Base-by-base conservation (phyloP, 108 stramenopile genomes). In the Cyclotella sp. region DNA sequence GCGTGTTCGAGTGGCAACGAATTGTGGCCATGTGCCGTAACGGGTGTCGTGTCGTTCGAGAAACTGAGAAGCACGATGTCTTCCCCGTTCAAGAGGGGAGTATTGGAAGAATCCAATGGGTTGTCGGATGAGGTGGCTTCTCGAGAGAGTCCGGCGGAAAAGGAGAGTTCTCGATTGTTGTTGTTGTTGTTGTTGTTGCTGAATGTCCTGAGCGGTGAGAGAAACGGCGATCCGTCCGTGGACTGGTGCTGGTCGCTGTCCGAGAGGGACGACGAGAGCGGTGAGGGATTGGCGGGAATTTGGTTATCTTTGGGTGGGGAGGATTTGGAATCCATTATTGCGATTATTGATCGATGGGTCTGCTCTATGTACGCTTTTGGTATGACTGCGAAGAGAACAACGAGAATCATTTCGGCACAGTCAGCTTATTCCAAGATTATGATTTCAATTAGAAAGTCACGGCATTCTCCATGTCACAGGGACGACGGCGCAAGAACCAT, bases 31-130 rank as follows among this genome's bases (percentile, higher is more conserved):
- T 55, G 55, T 41, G 27, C 41, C 41, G 70, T 44, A 18, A 61
- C 54, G 18, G 78, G 78, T 28, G 78, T 79, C 14, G 47, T 79
- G 28, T 79, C 78, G 57, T 78, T 78, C 11, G 70, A 71, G 19
- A 72, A 61, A 43, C 71, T 70, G 12, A 79, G 62, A 26, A 78
- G 39, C 9, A 71, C 61, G 29, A 78, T 79, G 47, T 66, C 28
- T 39, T 79, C 78, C 30, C 78, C 78, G 46, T 59, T 79, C 9
- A 79, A 39, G 2, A 79, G 8, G 1, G 78, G 78, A n/a, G 77
- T 65, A 22, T 46, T 72, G 19, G 64, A 65, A 24, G 45, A 24
- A 40, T 55, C 55, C 24, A 55, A n/a, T 34, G 2, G 34, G 34
- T 2, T 34, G n/a, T 55, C 55, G 24, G 55, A 12, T 24, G 19